Conservation (phyloP, 768 basidiomycete genomes). For the Lentinula sp. region DNA sequence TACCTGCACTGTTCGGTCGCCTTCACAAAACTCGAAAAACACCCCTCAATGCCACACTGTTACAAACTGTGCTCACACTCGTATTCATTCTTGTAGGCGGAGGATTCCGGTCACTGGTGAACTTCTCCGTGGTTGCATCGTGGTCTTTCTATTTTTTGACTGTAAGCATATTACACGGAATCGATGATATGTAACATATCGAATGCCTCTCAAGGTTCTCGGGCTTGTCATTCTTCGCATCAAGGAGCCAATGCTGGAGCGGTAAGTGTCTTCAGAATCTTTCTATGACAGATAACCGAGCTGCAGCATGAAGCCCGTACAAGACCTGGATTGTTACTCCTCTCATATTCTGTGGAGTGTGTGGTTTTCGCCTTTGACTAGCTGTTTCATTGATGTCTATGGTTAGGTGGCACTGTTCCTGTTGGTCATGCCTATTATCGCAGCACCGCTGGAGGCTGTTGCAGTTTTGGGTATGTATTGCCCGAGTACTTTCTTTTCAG, state of each 20-base stretch:
- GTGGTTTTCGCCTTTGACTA: slow-evolving; percentile 17
- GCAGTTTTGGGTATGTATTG: slow-evolving; percentile 70
- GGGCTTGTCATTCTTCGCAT: slow-evolving; percentile 84
- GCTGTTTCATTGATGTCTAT: not conserved
- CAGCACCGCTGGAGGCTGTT: slow-evolving; percentile 83
- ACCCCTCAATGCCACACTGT: slow-evolving; percentile 80
- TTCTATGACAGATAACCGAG: not conserved
- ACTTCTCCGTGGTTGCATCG: slow-evolving; percentile 82
- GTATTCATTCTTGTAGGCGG: slow-evolving; percentile 81
- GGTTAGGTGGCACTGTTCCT: slow-evolving; percentile 80
- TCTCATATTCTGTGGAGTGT: slow-evolving; percentile 79
- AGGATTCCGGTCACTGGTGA: slow-evolving; percentile 83
- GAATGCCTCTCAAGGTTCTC: slow-evolving; percentile 50
- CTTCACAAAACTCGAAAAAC: slow-evolving; percentile 73
- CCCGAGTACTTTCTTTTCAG: not conserved
- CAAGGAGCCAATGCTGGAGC: slow-evolving; percentile 84
- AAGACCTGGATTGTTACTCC: slow-evolving; percentile 90
- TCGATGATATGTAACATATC: not conserved
- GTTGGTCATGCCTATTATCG: slow-evolving; percentile 90
- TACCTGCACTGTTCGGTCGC: slow-evolving; percentile 79
- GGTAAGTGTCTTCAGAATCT: slow-evolving; percentile 32
- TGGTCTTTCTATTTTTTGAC: slow-evolving; percentile 89
- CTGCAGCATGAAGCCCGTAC: slow-evolving; percentile 59
- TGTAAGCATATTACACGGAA: slow-evolving; percentile 32
- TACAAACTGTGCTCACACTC: slow-evolving; percentile 72